Evolutionary conservation across 2,329 filamentous ascomycete genomes (phyloP).

Genomic region (Chaetomiaceae sp.): DNA sequence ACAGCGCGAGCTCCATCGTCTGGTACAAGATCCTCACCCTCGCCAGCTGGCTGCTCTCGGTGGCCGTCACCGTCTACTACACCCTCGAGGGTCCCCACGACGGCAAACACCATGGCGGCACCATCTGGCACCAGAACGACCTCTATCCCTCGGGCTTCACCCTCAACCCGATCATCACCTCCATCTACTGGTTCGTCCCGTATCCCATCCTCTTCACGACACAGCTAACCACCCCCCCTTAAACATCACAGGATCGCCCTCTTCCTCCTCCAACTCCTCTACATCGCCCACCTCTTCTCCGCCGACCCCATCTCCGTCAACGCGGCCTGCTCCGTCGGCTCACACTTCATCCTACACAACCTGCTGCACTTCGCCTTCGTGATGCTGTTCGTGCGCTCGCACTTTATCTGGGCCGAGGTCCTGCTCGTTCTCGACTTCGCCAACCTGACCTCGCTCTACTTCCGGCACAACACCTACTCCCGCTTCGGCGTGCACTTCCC

Average conservation of each 20-base stretch:
- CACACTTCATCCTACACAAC: slow-evolving; percentile 80
- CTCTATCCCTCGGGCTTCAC: slow-evolving; percentile 67
- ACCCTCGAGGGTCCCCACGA: slow-evolving; percentile 60
- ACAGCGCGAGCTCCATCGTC: slow-evolving; percentile 56
- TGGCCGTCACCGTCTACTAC: slow-evolving; percentile 72
- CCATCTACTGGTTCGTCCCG: slow-evolving; percentile 69
- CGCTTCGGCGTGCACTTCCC: slow-evolving; percentile 69
- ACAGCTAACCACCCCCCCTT: too few species aligned
- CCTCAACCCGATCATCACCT: slow-evolving; percentile 59
- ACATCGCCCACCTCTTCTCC: slow-evolving; percentile 73
- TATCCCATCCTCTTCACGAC: not conserved
- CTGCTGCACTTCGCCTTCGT: slow-evolving; percentile 77
- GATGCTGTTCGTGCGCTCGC: slow-evolving; percentile 72
- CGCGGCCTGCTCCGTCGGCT: slow-evolving; percentile 70
- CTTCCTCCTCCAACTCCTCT: slow-evolving; percentile 70
- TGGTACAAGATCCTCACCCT: slow-evolving; percentile 73
- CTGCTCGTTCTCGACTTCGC: slow-evolving; percentile 76
- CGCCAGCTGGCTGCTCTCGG: slow-evolving; percentile 68
- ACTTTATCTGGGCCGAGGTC: slow-evolving; percentile 72
- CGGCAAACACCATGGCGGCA: slow-evolving; percentile 53
- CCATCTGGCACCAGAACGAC: slow-evolving; percentile 72
- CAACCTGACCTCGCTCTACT: slow-evolving; percentile 75
- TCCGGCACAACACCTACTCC: slow-evolving; percentile 66
- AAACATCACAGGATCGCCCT: slow-evolving; percentile 59
- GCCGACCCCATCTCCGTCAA: slow-evolving; percentile 58